Evolutionary conservation across 495 filamentous ascomycete species (phyloP).

Genomic region (Aspergillus sclerotiicarbonarius): DNA sequence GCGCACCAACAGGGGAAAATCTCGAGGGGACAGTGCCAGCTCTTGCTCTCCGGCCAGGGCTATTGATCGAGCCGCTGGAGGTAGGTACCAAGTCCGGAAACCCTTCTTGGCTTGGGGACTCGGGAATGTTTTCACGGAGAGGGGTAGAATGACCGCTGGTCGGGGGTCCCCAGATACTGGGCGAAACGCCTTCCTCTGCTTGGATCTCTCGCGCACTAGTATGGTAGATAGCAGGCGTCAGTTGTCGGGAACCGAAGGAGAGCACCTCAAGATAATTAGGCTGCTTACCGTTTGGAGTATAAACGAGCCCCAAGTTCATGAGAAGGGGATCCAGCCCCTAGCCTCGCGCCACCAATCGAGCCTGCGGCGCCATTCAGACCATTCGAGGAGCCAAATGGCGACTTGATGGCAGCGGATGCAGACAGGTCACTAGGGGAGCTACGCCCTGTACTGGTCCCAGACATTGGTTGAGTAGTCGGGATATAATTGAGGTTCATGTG

Average conservation of each 20-base stretch:
- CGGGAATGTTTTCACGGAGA: slow-evolving; percentile 93
- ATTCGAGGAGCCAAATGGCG: slow-evolving; percentile 70
- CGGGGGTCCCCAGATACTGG: slow-evolving; percentile 91
- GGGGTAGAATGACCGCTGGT: slow-evolving; percentile 95
- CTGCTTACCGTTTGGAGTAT: slow-evolving; percentile 86
- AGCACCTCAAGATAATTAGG: slow-evolving; percentile 3
- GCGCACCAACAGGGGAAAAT: slow-evolving; percentile 70
- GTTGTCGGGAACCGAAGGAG: background rate
- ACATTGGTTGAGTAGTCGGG: slow-evolving; percentile 72
- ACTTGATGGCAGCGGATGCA: slow-evolving; percentile 63
- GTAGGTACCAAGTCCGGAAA: slow-evolving; percentile 84
- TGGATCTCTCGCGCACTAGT: slow-evolving; percentile 90
- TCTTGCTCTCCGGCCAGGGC: slow-evolving; percentile 69
- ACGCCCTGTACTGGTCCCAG: slow-evolving; percentile 81
- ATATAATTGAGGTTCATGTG: slow-evolving; percentile 77
- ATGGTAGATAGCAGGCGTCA: slow-evolving; percentile 14
- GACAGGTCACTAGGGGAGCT: slow-evolving; percentile 83
- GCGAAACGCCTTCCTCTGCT: slow-evolving; percentile 86
- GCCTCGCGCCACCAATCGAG: slow-evolving; percentile 71
- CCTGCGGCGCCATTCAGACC: slow-evolving; percentile 61
- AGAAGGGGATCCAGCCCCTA: slow-evolving; percentile 95
- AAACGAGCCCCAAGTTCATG: slow-evolving; percentile 79
- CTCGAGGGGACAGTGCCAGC: slow-evolving; percentile 96
- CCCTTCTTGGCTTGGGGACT: slow-evolving; percentile 90
- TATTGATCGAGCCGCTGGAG: slow-evolving; percentile 54